Evolutionary conservation across 306 rosid genomes (phyloP), one percentile per base, ranked within the genome.

Genomic region (Prunus campanulata): DNA sequence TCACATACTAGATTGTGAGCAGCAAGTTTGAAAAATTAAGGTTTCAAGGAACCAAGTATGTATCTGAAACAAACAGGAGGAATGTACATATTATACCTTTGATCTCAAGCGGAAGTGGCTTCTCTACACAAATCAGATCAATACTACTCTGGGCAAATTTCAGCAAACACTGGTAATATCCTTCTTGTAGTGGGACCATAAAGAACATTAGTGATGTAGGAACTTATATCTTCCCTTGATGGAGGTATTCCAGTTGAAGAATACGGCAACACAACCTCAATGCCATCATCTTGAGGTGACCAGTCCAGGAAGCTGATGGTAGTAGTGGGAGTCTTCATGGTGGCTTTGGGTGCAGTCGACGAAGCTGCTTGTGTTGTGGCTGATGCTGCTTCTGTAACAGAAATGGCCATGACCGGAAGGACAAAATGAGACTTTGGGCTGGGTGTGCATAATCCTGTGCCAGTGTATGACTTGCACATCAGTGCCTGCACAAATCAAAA

Each of bases 261-360:
- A 76, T 55, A 16, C 30, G 89, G 89, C 81, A 83, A 83, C 25
- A 62, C 68, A 68, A 82, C 35, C 74, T 75, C 81, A 79, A 90
- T 91, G 77, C 78, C 82, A 74, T 93, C 97, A 66, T 91, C 98
- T 78, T 78, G 66, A 20, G 93, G 96, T 48, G 89, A 93, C 97
- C 98, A 93, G 48, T 86, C 81, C 16, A 15, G 16, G 66, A 11
- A 30, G 74, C 68, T n/a, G 14, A 39, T 59, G 47, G 60, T 49
- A 19, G 71, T 16, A 70, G 65, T 55, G 27, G 52, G 77, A 27
- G 56, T 50, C 32, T 44, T 62, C 62, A 66, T 71, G 52, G 48
- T 80, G 75, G 24, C 60, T 66, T 11, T 57, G 11, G 48, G 63
- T 30, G 69, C 66, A 66, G 51, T 79, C 66, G 71, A 76, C n/a